Evolutionary conservation across 768 basidiomycete genomes (phyloP), one percentile per base, ranked within the genome.

Genomic region (Gloeopeniophorella convolvens): DNA sequence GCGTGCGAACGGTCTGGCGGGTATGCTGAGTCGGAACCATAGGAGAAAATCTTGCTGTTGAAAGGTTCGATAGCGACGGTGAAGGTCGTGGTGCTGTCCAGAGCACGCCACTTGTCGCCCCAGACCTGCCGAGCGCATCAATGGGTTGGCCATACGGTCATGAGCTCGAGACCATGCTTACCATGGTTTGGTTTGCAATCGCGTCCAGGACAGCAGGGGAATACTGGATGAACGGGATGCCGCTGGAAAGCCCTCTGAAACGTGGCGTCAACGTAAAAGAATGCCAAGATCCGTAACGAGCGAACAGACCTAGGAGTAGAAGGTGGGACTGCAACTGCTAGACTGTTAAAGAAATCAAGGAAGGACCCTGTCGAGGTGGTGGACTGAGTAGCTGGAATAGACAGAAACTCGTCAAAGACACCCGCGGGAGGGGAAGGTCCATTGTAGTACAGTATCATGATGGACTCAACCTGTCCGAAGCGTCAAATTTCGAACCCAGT

Each of bases 361-460:
- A 48, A 52, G n/a, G 49, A 37, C 18, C 12, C 21, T 8, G 49
- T 46, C 21, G 50, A 41, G 11, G 36, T 18, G 12, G 27, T 24
- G 1, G 15, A 23, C 16, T 18, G 9, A 4, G 5, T 30, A 21
- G 37, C 1, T 5, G 54, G 54, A 7, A 55, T 55, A 0, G 49
- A 20, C 43, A 61, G 42, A 32, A 61, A 46, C 23, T 56, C 58
- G 1, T 59, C 58, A 23, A 61, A 59, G 1, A 53, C 30, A 5
- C 54, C 56, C 2, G 28, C 41, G 5, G 56, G 46, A 18, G 56
- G 52, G 6, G 43, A 41, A 1, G 60, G 58, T 1, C 35, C 58
- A 28, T 61, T 56, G 37, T 61, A 61, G 31, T 57, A 60, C 10
- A 57, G 5, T 12, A 45, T n/a, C n/a, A n/a, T n/a, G n/a, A n/a